Evolutionary conservation across 1,139 yeast genomes (phyloP).

Genomic region (Pichia cactophila): DNA sequence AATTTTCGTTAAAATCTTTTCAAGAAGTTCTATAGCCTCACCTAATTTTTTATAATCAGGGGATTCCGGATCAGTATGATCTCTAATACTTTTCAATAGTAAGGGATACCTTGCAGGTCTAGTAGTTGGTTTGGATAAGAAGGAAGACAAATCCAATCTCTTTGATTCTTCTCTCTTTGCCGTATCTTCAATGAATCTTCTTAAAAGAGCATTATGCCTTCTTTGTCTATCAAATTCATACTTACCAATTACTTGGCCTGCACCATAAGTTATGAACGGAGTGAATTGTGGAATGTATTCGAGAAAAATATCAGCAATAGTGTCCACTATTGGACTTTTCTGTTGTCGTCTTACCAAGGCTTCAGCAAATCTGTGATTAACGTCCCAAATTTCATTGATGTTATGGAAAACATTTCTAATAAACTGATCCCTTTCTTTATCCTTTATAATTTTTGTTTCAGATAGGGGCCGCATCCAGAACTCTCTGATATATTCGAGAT

Average conservation of each 20-base stretch:
- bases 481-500: slow-evolving; percentile 86
- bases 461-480: slow-evolving; percentile 90
- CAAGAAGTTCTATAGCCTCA: slow-evolving; percentile 69
- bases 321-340: slow-evolving; percentile 74
- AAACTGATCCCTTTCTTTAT: slow-evolving; percentile 81
- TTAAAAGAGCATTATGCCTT: slow-evolving; percentile 81
- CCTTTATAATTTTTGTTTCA: slow-evolving; percentile 80
- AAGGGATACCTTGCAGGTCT: slow-evolving; percentile 93
- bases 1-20: slow-evolving; percentile 69
- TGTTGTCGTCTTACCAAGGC: slow-evolving; percentile 86
- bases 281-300: slow-evolving; percentile 83
- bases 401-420: slow-evolving; percentile 89
- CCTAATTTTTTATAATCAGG: slow-evolving; percentile 68
- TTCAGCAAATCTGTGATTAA: slow-evolving; percentile 80
- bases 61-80: slow-evolving; percentile 67
- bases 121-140: slow-evolving; percentile 90
- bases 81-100: slow-evolving; percentile 72
- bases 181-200: slow-evolving; percentile 86
- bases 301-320: slow-evolving; percentile 79
- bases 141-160: slow-evolving; percentile 86
- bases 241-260: slow-evolving; percentile 93
- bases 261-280: slow-evolving; percentile 88
- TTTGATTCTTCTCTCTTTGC: slow-evolving; percentile 84
- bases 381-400: slow-evolving; percentile 76
- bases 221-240: slow-evolving; percentile 94